Evolutionary conservation across 768 basidiomycete genomes (phyloP), one percentile per base, ranked within the genome.

Genomic region (Trichaptum fuscoviolaceum): DNA sequence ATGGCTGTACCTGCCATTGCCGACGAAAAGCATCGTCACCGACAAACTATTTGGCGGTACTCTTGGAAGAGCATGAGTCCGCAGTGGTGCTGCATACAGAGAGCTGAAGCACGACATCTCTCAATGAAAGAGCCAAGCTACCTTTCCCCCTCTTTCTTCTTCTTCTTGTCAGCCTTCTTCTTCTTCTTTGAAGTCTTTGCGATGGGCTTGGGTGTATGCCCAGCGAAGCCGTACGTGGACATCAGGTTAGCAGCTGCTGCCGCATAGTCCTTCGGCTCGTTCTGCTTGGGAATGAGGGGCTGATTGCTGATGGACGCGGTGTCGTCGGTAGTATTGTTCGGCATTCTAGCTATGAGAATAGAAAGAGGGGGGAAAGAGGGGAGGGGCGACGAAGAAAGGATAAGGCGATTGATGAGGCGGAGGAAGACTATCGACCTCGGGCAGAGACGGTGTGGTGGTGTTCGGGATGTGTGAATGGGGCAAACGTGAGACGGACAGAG

Each of bases 161-260:
- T 61, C 59, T 61, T 61, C 30, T 61, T 34, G 15, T 25, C 30
- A 12, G 59, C 24, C 59, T 61, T 61, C 59, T 25, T 25, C 23
- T 5, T 25, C 59, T 20, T 61, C 8, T 34, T 61, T 5, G 24
- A 2, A 3, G 4, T 12, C 59, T 25, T 61, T 9, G 30, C 23
- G 25, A 61, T 25, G 30, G 59, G 59, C 15, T 20, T 34, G 30
- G 59, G 59, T 3, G 23, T 34, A 9, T 34, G 25, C 30, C 59
- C 59, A 4, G 15, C 59, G 59, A 61, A 61, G 23, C 59, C 59
- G 23, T 61, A 61, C 25, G 59, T 61, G 30, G 59, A 61, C 59
- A 61, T 61, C 3, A 61, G 59, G 23, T 61, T 23, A 15, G 59
- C 59, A 15, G 59, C 59, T 25, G 59, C 59, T 61, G 24, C 30